Conservation (phyloP, 345 rosid genomes). For the Populus davidiana region DNA sequence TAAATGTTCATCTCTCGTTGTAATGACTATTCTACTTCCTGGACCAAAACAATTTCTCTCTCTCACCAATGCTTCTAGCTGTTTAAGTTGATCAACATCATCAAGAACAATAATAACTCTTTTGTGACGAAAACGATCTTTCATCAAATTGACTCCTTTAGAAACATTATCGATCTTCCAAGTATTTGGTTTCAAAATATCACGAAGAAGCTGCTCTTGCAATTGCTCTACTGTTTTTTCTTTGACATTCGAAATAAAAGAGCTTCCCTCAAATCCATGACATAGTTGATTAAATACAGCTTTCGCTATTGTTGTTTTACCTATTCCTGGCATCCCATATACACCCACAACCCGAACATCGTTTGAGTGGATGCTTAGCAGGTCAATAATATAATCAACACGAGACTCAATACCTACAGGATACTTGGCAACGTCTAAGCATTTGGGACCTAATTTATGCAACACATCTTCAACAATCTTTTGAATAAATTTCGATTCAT, state of each 20-base stretch:
- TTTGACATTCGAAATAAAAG: neutral
- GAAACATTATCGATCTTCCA: neutral
- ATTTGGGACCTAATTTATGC: neutral
- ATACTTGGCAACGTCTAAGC: neutral
- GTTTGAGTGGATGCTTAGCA: neutral
- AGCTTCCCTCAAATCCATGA: neutral
- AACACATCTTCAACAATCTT: neutral
- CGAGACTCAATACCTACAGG: neutral
- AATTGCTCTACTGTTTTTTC: neutral
- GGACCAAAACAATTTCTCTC: neutral
- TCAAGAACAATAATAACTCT: constrained; percentile 14
- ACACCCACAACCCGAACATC: neutral
- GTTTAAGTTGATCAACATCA: constrained; percentile 3
- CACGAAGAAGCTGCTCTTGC: neutral
- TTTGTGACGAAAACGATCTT: neutral
- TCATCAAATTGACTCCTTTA: constrained; percentile 1
- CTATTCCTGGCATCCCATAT: constrained; percentile 4
- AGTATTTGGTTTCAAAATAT: neutral
- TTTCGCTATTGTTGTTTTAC: constrained; percentile 10
- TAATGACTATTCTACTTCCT: constrained; percentile 6
- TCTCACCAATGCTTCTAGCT: neutral
- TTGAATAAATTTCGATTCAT: neutral
- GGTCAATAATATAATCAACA: neutral
- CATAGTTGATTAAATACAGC: neutral
- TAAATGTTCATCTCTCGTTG: constrained; percentile 5